Evolutionary conservation across 805 yeast genomes (phyloP), one percentile per base, ranked within the genome.

Genomic region (Huiozyma naganishii): DNA sequence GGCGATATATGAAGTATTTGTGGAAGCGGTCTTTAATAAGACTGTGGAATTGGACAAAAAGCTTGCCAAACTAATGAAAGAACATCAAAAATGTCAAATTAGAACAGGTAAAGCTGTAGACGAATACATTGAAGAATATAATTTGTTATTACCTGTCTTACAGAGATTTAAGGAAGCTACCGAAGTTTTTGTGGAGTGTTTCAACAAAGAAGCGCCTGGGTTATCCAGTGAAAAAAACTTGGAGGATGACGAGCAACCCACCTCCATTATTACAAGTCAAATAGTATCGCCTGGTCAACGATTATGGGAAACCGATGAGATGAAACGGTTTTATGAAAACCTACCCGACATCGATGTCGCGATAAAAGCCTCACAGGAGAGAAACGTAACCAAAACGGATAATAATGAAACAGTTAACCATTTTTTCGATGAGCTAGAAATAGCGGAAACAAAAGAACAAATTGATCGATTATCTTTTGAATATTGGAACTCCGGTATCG

Each of bases 301-400:
- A 27, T 50, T 72, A 2, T 86, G 94, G 94, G 83, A 76, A 35
- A 78, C 72, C 44, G 76, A 76, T 12, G 80, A 78, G 29, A 78
- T 74, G n/a, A 71, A 72, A 47, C 69, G 67, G 47, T 88, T 86
- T 55, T 83, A 85, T 56, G 76, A 74, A 29, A 69, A 64, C 1
- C 61, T 79, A 13, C 80, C 83, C 0, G 51, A 72, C 7, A 60
- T 64, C 4, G 58, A 58, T 4, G 54, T 62, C 6, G 50, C 70
- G 1, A 58, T 67, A 1, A 62, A 59, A n/a, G 51, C 53, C 5
- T 39, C 54, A 6, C 32, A 49, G 48, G 55, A 43, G 40, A 29
- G 50, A 34, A 39, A 34, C 44, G 35, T 41, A 41, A 29, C 37
- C 6, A 17, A 8, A 27, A 37, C 33, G 32, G 47, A 33, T 39